phyloP scores from a whole-genome alignment of 352 stramenopile species.

The Peronosclerospora sorghi region DNA sequence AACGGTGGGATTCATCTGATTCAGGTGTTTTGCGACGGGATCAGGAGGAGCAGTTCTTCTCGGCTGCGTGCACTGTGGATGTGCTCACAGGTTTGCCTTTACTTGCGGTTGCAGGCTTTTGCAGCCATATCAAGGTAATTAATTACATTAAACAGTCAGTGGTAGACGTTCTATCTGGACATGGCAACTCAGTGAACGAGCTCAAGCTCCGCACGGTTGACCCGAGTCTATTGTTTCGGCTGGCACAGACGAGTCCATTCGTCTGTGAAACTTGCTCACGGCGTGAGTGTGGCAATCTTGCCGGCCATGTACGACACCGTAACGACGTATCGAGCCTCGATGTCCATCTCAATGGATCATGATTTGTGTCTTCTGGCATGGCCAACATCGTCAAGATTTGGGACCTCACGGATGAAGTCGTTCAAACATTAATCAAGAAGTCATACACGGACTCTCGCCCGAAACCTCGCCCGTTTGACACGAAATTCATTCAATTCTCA shows the following conservation, averaged over 20 bases:
- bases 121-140: constrained; percentile 78
- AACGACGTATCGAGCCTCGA: constrained; percentile 85
- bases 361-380: constrained; percentile 86
- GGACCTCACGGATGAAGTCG: constrained; percentile 77
- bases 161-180: constrained; percentile 71
- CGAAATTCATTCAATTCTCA: constrained; percentile 84
- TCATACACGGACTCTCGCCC: constrained; percentile 63
- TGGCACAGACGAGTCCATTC: constrained; percentile 87
- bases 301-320: constrained; percentile 83
- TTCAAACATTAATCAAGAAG: constrained; percentile 65
- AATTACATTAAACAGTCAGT: constrained; percentile 71
- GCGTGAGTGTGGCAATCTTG: constrained; percentile 84
- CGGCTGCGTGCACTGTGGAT: too few species aligned
- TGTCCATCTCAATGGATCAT: constrained; percentile 80
- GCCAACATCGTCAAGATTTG: constrained; percentile 93
- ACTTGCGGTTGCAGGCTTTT: constrained; percentile 53
- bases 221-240: constrained; percentile 83
- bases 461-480: constrained; percentile 58
- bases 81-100: constrained; percentile 54
- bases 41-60: too few species aligned
- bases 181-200: constrained; percentile 89
- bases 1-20: constrained; percentile 64
- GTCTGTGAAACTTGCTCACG: constrained; percentile 88
- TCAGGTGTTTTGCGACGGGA: constrained; percentile 73
- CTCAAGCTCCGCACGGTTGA: constrained; percentile 86